Evolutionary conservation across 106 monocot genomes (phyloP).

Genomic region (Acorus gramineus): DNA sequence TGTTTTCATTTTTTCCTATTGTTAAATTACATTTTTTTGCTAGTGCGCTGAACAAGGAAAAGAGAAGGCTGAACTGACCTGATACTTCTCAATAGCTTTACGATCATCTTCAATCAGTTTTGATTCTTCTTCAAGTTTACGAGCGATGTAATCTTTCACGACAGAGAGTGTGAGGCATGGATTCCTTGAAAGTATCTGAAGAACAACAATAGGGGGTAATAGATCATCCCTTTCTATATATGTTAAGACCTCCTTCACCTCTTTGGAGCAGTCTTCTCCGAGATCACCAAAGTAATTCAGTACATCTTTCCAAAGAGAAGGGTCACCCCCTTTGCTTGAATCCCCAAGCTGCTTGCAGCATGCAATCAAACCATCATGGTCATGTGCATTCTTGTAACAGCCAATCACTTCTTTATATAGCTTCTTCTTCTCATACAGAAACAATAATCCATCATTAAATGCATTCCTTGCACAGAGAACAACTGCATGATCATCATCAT

Average conservation of each 20-base stretch:
- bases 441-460: slow-evolving; percentile 69
- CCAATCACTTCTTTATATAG: slow-evolving; percentile 86
- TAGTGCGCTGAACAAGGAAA: neutral
- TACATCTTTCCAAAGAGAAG: slow-evolving; percentile 78
- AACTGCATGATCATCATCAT: slow-evolving; percentile 87
- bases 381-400: slow-evolving; percentile 90
- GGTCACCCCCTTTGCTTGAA: slow-evolving; percentile 76
- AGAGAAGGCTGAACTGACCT: slow-evolving; percentile 34
- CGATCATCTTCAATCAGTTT: slow-evolving; percentile 89
- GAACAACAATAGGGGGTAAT: slow-evolving; percentile 87
- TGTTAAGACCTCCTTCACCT: slow-evolving; percentile 89
- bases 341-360: slow-evolving; percentile 90
- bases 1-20: too few relatives aligned
- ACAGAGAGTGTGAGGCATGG: slow-evolving; percentile 86
- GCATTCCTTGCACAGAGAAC: slow-evolving; percentile 89
- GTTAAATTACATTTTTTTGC: too few relatives aligned
- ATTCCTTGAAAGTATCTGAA: slow-evolving; percentile 72
- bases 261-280: slow-evolving; percentile 90
- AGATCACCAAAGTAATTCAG: slow-evolving; percentile 94
- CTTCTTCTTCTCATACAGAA: slow-evolving; percentile 96
- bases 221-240: slow-evolving; percentile 89
- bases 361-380: slow-evolving; percentile 82
- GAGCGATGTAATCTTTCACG: slow-evolving; percentile 93
- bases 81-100: slow-evolving; percentile 71
- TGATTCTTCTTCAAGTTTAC: slow-evolving; percentile 94